A percentile compares a stretch with the other conserved stretches of the same genome.
Evolutionary conservation across 108 stramenopile species (phyloP).

Genomic region (Fistulifera solaris): DNA sequence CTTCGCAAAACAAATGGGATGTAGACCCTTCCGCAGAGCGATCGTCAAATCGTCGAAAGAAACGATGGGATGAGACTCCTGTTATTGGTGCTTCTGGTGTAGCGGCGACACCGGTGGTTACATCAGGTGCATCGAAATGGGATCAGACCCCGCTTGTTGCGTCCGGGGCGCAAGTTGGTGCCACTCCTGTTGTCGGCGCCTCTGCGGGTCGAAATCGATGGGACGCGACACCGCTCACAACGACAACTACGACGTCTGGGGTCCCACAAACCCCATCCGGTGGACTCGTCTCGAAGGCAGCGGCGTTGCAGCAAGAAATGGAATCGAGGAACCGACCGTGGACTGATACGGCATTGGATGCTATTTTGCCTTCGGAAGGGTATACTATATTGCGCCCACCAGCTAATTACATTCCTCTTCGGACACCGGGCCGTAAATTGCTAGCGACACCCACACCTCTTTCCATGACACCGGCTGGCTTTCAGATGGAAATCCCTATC

Average conservation of each 20-base stretch:
- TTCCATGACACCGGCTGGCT: constrained; percentile 66
- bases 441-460: constrained; percentile 89
- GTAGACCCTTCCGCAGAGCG: constrained; percentile 29
- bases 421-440: constrained; percentile 87
- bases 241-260: constrained; percentile 14
- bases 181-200: constrained; percentile 21
- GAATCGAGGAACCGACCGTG: constrained; percentile 92
- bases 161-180: constrained; percentile 25
- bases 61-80: constrained; percentile 91
- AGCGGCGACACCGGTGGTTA: constrained; percentile 28
- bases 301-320: constrained; percentile 88
- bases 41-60: constrained; percentile 41
- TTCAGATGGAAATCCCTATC: constrained; percentile 89
- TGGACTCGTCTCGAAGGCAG: constrained; percentile 73
- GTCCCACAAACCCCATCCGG: constrained; percentile 29
- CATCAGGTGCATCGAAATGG: constrained; percentile 46
- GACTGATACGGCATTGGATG: constrained; percentile 94
- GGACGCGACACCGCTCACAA: constrained; percentile 69
- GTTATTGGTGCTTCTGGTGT: constrained; percentile 28
- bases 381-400: constrained; percentile 88
- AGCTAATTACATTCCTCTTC: constrained; percentile 81
- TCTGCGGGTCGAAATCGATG: constrained; percentile 40
- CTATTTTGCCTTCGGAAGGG: constrained; percentile 85
- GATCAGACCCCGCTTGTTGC: constrained; percentile 71
- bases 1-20: constrained; percentile 60